Evolutionary conservation across 768 basidiomycete genomes (phyloP), one percentile per base, ranked within the genome.

Genomic region (Dictyophora rubrovolvata): DNA sequence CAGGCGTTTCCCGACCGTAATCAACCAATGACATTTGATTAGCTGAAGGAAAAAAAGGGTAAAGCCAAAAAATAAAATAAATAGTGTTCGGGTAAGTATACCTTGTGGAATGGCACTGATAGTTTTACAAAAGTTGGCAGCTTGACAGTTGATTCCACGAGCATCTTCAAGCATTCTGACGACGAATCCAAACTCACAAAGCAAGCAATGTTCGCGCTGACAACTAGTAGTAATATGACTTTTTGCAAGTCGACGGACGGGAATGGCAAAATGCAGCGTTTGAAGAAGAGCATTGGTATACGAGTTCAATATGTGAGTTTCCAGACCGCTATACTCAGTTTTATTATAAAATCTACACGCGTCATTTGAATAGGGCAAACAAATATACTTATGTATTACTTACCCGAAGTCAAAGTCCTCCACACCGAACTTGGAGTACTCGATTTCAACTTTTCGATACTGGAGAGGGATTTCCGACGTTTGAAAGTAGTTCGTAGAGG

Each of bases 351-450:
- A 98, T 1, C 93, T 94, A 61, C 1, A 61, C 50, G 14, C 35
- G 21, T 20, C n/a, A 8, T 14, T 51, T 14, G 48, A 28, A 50
- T 9, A 17, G 35, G 17, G 47, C 35, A 1, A 28, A 51, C 48
- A 46, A 46, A 22, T 49, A 21, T 0, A 53, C 48, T 18, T 28
- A 9, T 46, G 35, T 17, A 14, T 0, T 12, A 69, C 79, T 58
- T 68, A 92, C 93, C 81, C 95, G 66, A 99, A 99, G 71, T 99
- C 96, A 66, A 99, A 99, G 71, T 99, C 95, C 68, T 97, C 95
- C 17, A 98, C 91, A 4, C 95, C 95, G 66, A 99, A 99, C 67
- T 94, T 95, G 42, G 91, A 94, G 69, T 99, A 99, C 70, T 94
- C 92, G 66, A 99, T 99, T 72, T 97, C 94, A 16, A 96, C 93